Percentiles rank a stretch among this genome's conserved stretches.
These are phyloP conservation scores for Auricularia cornea DNA, from an alignment of 768 basidiomycete species.

Conservation along the genomic window DNA sequence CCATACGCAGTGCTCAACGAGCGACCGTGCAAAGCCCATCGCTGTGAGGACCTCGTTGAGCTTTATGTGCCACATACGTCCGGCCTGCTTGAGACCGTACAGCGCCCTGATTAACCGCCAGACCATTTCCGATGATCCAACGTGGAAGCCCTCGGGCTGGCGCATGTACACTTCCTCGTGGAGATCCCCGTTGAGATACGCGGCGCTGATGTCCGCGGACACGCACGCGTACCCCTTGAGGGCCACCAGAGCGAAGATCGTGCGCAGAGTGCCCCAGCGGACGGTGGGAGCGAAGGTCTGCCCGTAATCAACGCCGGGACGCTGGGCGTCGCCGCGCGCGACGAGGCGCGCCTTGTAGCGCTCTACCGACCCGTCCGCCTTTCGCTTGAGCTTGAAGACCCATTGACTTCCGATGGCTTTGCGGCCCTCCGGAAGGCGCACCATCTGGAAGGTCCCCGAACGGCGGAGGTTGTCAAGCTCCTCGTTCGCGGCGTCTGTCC, in stretches of 20 bases:
- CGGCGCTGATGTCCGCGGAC: conserved; percentile 9
- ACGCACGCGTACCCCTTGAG: conserved; percentile 10
- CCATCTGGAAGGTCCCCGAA: conserved; percentile 26
- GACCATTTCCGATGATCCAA: neutral
- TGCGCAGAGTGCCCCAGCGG: conserved; percentile 10
- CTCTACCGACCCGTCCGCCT: conserved; percentile 25
- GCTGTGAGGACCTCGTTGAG: conserved; percentile 15
- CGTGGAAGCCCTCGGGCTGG: conserved; percentile 23
- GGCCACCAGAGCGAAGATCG: conserved; percentile 14
- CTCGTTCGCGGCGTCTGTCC: neutral
- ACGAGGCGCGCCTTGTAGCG: conserved; percentile 36
- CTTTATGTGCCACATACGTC: conserved; percentile 25
- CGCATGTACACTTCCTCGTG: conserved; percentile 19
- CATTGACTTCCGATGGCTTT: conserved; percentile 30
- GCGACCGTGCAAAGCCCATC: conserved; percentile 9
- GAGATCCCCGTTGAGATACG: conserved; percentile 14
- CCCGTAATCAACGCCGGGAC: conserved; percentile 11
- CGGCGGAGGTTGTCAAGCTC: neutral
- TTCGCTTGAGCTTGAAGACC: conserved; percentile 32
- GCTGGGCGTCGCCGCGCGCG: conserved; percentile 33
- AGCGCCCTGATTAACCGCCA: conserved; percentile 15
- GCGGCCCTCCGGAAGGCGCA: conserved; percentile 16
- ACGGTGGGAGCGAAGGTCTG: conserved; percentile 19
- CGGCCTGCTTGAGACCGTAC: conserved; percentile 35
- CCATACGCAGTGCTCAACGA: conserved; percentile 4